Conservation (phyloP, 164 flowering plant genomes). For the Chimonanthus salicifolius region DNA sequence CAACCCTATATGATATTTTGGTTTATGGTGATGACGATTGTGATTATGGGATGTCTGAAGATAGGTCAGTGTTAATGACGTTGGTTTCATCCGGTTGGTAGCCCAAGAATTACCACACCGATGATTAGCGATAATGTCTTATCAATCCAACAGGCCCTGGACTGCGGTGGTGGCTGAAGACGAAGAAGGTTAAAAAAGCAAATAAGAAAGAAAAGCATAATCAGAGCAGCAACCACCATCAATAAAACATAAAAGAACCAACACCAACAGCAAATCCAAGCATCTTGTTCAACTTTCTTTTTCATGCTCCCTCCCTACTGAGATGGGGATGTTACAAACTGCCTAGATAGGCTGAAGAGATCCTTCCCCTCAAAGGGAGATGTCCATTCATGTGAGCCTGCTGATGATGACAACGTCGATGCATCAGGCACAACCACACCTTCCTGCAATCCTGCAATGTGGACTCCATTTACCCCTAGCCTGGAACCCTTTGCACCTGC, state of each 20-base stretch:
- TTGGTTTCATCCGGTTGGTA: too few relatives aligned
- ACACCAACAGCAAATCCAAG: slow-evolving; percentile 6
- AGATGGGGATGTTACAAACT: slow-evolving; percentile 63
- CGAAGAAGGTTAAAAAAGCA: too few relatives aligned
- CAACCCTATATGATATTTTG: too few relatives aligned
- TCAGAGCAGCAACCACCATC: slow-evolving; percentile 2
- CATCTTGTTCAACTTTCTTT: slow-evolving; percentile 2
- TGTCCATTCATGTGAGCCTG: slow-evolving; percentile 59
- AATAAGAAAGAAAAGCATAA: neutral
- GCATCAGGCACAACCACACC: slow-evolving; percentile 23
- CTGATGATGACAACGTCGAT: slow-evolving; percentile 13
- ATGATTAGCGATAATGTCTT: too few relatives aligned
- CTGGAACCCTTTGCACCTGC: slow-evolving; percentile 19
- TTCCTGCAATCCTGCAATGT: slow-evolving; percentile 36
- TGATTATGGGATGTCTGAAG: too few relatives aligned
- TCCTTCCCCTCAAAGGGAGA: slow-evolving; percentile 66
- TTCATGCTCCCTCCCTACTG: slow-evolving; percentile 26
- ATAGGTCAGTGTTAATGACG: too few relatives aligned
- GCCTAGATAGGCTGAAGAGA: slow-evolving; percentile 56
- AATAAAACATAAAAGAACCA: slow-evolving; percentile 7
- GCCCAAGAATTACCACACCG: too few relatives aligned
- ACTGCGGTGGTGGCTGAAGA: too few relatives aligned
- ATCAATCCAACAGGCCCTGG: too few relatives aligned
- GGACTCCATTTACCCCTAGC: slow-evolving; percentile 17
- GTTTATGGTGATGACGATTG: too few relatives aligned